A percentile compares a stretch with the other conserved stretches of the same genome.
Evolutionary conservation across 257 asterid genomes (phyloP).

Genomic region (Pogostemon cablin): DNA sequence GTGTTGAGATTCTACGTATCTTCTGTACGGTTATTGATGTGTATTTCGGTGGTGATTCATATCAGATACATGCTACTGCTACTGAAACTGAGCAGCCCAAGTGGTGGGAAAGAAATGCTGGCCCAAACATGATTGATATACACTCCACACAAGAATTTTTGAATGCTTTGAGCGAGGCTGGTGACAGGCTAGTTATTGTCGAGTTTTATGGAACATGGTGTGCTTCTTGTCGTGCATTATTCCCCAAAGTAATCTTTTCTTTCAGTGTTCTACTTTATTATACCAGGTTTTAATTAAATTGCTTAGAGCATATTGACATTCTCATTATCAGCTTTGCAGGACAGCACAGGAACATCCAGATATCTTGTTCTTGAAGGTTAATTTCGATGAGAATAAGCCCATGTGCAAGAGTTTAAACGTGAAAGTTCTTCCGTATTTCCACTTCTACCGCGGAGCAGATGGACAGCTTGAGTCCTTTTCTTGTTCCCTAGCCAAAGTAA

Average conservation of each 20-base stretch:
- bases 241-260: conserved; percentile 65
- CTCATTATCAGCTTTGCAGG: conserved; percentile 69
- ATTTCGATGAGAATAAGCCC: conserved; percentile 85
- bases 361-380: conserved; percentile 79
- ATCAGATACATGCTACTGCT: conserved; percentile 59
- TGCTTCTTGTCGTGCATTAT: conserved; percentile 89
- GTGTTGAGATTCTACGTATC: conserved; percentile 15
- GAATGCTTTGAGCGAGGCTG: conserved; percentile 76
- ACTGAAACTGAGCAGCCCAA: conserved; percentile 72
- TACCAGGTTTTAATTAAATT: not conserved
- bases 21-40: conserved; percentile 24
- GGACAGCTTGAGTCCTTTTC: conserved; percentile 92
- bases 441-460: conserved; percentile 94
- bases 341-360: conserved; percentile 73
- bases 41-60: conserved; percentile 28
- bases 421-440: conserved; percentile 93
- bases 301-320: conserved; percentile 11
- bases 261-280: not conserved
- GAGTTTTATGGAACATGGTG: conserved; percentile 97
- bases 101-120: conserved; percentile 93
- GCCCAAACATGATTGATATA: conserved; percentile 88
- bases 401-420: conserved; percentile 93
- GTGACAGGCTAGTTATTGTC: conserved; percentile 80
- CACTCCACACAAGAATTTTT: conserved; percentile 82
- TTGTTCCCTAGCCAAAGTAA: conserved; percentile 92